phyloP scores from a whole-genome alignment of 495 filamentous ascomycete species.

The Thermothielavioides terrestris region DNA sequence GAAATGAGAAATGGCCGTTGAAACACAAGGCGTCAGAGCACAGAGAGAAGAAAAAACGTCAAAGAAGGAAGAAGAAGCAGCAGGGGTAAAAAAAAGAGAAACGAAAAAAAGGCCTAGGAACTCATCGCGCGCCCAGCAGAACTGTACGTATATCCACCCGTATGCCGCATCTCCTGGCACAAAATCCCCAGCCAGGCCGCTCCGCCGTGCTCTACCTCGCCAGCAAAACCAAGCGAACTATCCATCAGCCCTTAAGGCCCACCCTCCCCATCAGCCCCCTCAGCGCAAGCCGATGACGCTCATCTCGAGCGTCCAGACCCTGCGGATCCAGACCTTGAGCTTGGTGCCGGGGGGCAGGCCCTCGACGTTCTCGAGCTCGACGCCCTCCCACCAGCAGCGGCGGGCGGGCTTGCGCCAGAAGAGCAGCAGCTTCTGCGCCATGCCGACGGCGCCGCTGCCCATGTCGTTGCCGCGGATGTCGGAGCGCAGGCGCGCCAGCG shows the following conservation, averaged over 20 bases:
- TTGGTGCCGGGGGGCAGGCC: slow-evolving; percentile 68
- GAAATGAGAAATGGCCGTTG: neutral
- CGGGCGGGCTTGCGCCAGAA: slow-evolving; percentile 98
- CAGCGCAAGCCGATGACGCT: slow-evolving; percentile 84
- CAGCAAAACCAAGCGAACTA: neutral
- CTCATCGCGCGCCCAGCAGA: neutral
- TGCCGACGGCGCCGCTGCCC: slow-evolving; percentile 76
- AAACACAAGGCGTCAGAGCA: neutral
- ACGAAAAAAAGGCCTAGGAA: neutral
- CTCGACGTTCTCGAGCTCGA: slow-evolving; percentile 84
- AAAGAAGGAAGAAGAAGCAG: neutral
- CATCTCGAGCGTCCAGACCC: slow-evolving; percentile 99
- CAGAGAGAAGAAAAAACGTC: neutral
- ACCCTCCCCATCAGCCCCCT: neutral
- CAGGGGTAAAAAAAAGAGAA: neutral
- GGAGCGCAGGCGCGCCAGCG: slow-evolving; percentile 82
- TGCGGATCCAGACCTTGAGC: slow-evolving; percentile 93
- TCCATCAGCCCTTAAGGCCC: too few species aligned
- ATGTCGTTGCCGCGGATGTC: slow-evolving; percentile 77
- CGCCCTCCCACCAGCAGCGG: slow-evolving; percentile 98
- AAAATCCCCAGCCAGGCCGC: too few species aligned
- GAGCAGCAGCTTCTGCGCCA: slow-evolving; percentile 96
- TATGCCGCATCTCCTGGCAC: too few species aligned
- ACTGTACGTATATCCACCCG: neutral
- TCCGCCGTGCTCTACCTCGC: neutral